Conservation (phyloP, 179 eudicot genomes). For the Actinidia chinensis region DNA sequence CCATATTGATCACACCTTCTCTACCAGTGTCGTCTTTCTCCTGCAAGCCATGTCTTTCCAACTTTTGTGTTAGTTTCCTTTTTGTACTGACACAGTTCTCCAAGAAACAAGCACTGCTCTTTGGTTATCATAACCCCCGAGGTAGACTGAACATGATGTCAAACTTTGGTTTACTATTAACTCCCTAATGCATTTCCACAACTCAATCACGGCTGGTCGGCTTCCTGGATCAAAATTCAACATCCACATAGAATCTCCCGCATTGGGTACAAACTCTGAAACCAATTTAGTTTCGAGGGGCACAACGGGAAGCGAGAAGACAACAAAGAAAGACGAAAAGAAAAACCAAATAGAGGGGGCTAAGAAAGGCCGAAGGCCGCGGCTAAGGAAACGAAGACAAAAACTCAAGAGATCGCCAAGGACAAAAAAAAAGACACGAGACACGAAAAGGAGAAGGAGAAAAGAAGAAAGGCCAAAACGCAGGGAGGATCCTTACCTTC, state of each 20-base stretch:
- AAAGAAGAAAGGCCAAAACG: no score
- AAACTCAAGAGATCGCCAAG: no score
- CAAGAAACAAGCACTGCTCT: conserved; percentile 48
- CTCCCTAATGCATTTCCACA: conserved; percentile 61
- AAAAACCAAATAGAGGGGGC: no score
- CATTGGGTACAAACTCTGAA: conserved; percentile 26
- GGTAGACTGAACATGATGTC: conserved; percentile 25
- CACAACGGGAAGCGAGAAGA: no score
- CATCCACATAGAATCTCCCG: conserved; percentile 49
- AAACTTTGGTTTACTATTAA: conserved; percentile 29
- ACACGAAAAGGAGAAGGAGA: no score
- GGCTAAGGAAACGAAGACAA: no score
- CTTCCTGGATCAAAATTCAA: conserved; percentile 46
- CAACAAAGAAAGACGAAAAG: no score
- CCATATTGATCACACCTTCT: conserved; percentile 30
- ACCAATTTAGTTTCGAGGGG: conserved; percentile 35
- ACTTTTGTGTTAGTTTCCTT: conserved; percentile 22
- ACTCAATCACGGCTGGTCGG: conserved; percentile 49
- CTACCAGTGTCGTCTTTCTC: conserved; percentile 28
- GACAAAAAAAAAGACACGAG: no score
- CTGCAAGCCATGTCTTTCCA: conserved; percentile 15
- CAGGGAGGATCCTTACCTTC: no score
- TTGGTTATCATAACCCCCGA: conserved; percentile 15
- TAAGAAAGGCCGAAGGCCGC: no score
- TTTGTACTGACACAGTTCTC: conserved; percentile 47